Evolutionary conservation across 495 filamentous ascomycete species (phyloP), one percentile per base, ranked within the genome.

Genomic region (Penicillium bialowiezense): DNA sequence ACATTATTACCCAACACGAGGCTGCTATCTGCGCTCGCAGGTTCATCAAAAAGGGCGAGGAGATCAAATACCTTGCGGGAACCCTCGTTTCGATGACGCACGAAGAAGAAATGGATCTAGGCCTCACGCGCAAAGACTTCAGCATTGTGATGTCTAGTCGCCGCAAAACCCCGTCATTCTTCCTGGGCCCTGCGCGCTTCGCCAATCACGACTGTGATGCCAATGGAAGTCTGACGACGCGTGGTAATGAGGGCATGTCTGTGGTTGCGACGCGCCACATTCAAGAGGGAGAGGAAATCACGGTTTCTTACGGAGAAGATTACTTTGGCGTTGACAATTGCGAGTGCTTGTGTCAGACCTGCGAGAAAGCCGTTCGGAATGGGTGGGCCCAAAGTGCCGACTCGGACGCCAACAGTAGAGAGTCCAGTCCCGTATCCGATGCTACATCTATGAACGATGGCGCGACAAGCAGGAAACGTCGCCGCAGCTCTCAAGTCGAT

Each of bases 141-240:
- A 96, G 90, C 63, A 89, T 99, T 41, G 90, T 99, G 37, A 85
- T 95, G 64, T 96, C 91, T 50, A 90, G 89, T 59, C 79, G 93
- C 28, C 90, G 91, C 56, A 93, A 93, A 62, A 84, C 81, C 13
- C 85, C 91, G 7, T 91, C 87, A 12, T 74, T 97, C 15, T 95
- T 99, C 54, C 83, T 99, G 56, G 93, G 93, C 2, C 93, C 93
- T 15, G 93, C 95, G 33, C 84, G 93, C 29, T 97, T 99, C 59
- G 88, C 92, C 15, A 99, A 99, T 58, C 93, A 99, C 66, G 93
- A 99, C 67, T 99, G 93, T 65, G 81, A 88, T 54, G 89, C 95
- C 20, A 99, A 97, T 73, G 90, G 90, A 3, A 77, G 83, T 58
- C 74, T 99, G 48, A 82, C 86, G 52, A 96, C 90, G 14, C 82